Base-by-base conservation (phyloP, 106 monocot genomes). In the Chionographis japonica region DNA sequence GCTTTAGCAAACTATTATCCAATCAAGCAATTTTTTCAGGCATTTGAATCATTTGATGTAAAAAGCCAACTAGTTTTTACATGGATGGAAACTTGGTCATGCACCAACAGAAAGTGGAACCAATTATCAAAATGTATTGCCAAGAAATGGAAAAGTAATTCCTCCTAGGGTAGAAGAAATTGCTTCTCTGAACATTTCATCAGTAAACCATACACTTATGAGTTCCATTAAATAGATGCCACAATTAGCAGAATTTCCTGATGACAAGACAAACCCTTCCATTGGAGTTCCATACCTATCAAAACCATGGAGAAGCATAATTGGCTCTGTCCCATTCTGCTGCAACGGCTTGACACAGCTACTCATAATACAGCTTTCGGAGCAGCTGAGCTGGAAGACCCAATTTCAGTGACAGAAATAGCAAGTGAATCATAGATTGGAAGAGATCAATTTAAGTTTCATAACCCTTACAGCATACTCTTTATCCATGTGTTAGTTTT, bases 241-340 rank as follows among this genome's bases (percentile, higher is more conserved):
- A 46, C 2, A 10, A 43, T 63, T 12, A 41, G 42, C 2, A n/a
- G 62, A 12, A 63, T 8, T 37, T 61, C 12, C 4, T 15, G 27
- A 27, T 27, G 0, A 27, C 27, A 27, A 27, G 27, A 27, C 27
- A 27, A 27, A 27, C 43, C 49, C 50, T 17, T 52, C 5, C 51
- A 14, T 49, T 16, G 58, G 36, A 13, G 3, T 58, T 4, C 3
- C 27, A 15, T 69, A 88, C 94, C 94, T 90, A 80, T 94, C 94
- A 81, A 94, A 94, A 58, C 94, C 78, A 75, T 94, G 94, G 20
- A 94, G 94, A 17, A 94, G 90, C 72, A 94, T 83, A 67, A 94
- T 46, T 19, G 94, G 90, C 13, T 85, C 74, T 18, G 56, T 66
- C 53, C 42, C 71, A 18, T 53, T 75, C 56, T 72, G 75, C 18